A percentile compares a stretch with the other conserved stretches of the same genome.
Evolutionary conservation across 352 stramenopile genomes (phyloP).

Genomic region (Phytophthora podocarpi): DNA sequence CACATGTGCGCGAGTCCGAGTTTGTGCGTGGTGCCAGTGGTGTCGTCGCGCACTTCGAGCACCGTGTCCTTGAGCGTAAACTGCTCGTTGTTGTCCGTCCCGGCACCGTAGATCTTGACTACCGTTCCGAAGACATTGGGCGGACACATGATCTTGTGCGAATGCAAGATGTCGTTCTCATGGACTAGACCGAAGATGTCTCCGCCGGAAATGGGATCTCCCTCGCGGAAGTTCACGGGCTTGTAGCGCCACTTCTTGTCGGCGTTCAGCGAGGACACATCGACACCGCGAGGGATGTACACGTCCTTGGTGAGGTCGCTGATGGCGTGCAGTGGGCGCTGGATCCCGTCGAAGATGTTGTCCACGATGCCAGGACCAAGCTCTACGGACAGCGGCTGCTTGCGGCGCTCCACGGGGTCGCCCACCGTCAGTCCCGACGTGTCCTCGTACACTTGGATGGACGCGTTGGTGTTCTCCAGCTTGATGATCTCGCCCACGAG

Average conservation of each 20-base stretch:
- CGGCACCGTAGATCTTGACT: conserved; percentile 98
- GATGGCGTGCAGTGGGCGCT: conserved; percentile 98
- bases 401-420: conserved; percentile 97
- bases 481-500: conserved; percentile 99
- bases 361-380: conserved; percentile 99
- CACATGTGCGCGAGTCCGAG: conserved; percentile 98
- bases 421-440: conserved; percentile 98
- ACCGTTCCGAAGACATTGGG: conserved; percentile 99
- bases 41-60: conserved; percentile 98
- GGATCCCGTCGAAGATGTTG: conserved; percentile 99
- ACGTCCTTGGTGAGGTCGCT: conserved; percentile 93
- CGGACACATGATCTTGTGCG: conserved; percentile 99
- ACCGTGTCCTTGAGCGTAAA: conserved; percentile 98
- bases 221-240: conserved; percentile 93
- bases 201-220: conserved; percentile 95
- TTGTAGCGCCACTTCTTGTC: conserved; percentile 96
- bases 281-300: conserved; percentile 97
- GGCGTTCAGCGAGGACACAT: conserved; percentile 94
- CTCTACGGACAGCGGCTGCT: conserved; percentile 98
- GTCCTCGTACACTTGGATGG: conserved; percentile 99
- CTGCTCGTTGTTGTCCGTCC: conserved; percentile 96
- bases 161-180: conserved; percentile 99
- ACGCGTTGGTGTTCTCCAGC: conserved; percentile 99
- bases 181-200: conserved; percentile 99
- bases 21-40: conserved; percentile 95